phyloP scores from a whole-genome alignment of 345 rosid genomes.

The Cardamine occulta region DNA sequence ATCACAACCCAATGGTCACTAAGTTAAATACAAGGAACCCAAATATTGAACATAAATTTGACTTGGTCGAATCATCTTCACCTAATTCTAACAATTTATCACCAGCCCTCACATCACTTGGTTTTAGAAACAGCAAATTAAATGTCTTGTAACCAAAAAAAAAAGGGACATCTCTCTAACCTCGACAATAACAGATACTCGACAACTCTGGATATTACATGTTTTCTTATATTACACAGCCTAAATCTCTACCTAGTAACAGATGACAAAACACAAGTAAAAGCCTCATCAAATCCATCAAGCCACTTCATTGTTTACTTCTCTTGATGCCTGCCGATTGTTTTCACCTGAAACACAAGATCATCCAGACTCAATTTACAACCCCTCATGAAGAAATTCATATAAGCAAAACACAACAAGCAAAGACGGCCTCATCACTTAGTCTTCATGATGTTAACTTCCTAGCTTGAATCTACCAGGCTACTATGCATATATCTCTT shows the following conservation, averaged over 20 bases:
- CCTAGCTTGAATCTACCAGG: constrained; percentile 6
- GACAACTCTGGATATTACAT: constrained; percentile 23
- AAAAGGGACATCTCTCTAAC: constrained; percentile 18
- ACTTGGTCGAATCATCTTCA: not conserved
- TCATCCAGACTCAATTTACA: not conserved
- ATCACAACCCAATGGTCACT: not conserved
- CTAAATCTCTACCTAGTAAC: constrained; percentile 32
- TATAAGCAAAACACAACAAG: not conserved
- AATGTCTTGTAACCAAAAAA: not conserved
- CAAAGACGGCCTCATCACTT: constrained; percentile 12
- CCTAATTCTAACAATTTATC: not conserved
- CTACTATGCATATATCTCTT: constrained; percentile 3
- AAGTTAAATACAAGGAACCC: not conserved
- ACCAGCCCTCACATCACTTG: constrained; percentile 23
- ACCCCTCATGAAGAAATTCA: not conserved
- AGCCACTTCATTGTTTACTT: constrained; percentile 24
- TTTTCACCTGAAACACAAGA: constrained; percentile 35
- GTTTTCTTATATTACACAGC: constrained; percentile 32
- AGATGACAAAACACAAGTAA: constrained; percentile 12
- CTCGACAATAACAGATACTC: constrained; percentile 18
- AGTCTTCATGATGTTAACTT: constrained; percentile 12
- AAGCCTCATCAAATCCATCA: constrained; percentile 10
- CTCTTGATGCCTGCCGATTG: constrained; percentile 21
- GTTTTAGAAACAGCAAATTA: constrained; percentile 17
- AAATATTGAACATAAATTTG: constrained; percentile 12